Conservation (phyloP, 495 filamentous ascomycete species). For the Pyrenula aspistea region DNA sequence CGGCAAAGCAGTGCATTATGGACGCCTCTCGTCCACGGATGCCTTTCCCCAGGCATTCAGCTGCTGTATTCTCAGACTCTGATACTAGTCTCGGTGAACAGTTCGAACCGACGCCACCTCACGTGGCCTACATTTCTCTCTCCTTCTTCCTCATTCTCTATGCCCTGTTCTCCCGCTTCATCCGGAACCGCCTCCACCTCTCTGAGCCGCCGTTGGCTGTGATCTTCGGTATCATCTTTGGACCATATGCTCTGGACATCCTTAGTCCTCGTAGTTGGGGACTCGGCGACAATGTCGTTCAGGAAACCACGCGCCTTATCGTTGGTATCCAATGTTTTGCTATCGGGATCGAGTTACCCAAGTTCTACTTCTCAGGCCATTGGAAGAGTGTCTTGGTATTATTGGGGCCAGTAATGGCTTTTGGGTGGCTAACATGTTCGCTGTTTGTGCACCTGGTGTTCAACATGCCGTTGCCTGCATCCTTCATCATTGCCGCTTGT, state of each 20-base stretch:
- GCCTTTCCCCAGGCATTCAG: too few species aligned
- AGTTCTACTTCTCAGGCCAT: slow-evolving; percentile 26
- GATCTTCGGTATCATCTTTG: slow-evolving; percentile 31
- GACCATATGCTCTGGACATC: slow-evolving; percentile 20
- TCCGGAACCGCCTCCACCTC: slow-evolving; percentile 37
- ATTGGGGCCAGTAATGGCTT: slow-evolving; percentile 37
- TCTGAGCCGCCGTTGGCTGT: slow-evolving; percentile 38
- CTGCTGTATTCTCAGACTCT: too few species aligned
- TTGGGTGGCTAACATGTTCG: slow-evolving; percentile 32
- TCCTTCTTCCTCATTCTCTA: slow-evolving; percentile 33
- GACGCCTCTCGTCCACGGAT: too few species aligned
- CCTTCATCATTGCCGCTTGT: slow-evolving; percentile 33
- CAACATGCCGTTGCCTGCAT: slow-evolving; percentile 19
- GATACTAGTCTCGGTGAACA: slow-evolving; percentile 9
- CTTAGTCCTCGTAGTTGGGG: slow-evolving; percentile 28
- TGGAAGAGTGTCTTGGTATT: slow-evolving; percentile 31
- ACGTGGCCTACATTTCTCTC: slow-evolving; percentile 31
- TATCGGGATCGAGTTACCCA: slow-evolving; percentile 34
- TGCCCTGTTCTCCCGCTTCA: slow-evolving; percentile 32
- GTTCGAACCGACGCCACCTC: slow-evolving; percentile 28
- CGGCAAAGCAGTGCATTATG: too few species aligned
- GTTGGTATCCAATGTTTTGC: slow-evolving; percentile 36
- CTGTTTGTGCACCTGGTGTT: slow-evolving; percentile 25
- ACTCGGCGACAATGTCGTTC: slow-evolving; percentile 26
- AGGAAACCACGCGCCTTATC: slow-evolving; percentile 32